A percentile compares a stretch with the other conserved stretches of the same genome.
Evolutionary conservation across 129 eudicot species (phyloP).

Genomic region (Gnaphalium uliginosum): DNA sequence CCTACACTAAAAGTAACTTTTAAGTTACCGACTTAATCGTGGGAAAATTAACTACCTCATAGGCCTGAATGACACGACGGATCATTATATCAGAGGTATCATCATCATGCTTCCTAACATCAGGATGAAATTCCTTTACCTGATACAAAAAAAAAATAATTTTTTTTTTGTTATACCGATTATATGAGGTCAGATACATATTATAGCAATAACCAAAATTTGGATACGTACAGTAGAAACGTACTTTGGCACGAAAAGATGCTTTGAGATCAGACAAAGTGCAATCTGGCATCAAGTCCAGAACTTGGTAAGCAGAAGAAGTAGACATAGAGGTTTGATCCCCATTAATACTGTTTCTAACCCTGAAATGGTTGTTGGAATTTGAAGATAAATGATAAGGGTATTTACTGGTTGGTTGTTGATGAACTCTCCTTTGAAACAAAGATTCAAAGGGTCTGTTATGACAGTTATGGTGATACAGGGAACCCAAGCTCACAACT

Average conservation of each 20-base stretch:
- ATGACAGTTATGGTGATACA: slow-evolving; percentile 28
- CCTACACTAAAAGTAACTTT: background rate
- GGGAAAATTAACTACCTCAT: slow-evolving; percentile 51
- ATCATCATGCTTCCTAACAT: slow-evolving; percentile 55
- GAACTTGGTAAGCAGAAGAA: slow-evolving; percentile 64
- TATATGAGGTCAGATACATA: background rate
- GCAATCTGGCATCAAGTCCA: slow-evolving; percentile 64
- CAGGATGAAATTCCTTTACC: slow-evolving; percentile 98
- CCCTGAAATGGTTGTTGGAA: slow-evolving; percentile 10
- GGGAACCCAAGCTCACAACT: background rate
- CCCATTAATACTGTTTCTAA: slow-evolving; percentile 27
- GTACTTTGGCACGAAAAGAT: slow-evolving; percentile 89
- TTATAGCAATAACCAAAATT: too few relatives aligned
- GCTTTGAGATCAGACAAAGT: slow-evolving; percentile 67
- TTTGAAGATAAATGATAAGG: slow-evolving; percentile 26
- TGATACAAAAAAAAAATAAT: slow-evolving; percentile 23
- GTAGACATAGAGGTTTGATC: slow-evolving; percentile 49
- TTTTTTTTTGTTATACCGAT: background rate
- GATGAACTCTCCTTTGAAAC: slow-evolving; percentile 5
- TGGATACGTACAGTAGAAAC: background rate
- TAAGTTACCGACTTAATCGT: background rate
- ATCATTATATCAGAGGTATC: slow-evolving; percentile 70
- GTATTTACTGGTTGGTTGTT: slow-evolving; percentile 6
- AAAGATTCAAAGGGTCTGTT: slow-evolving; percentile 20
- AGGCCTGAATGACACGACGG: slow-evolving; percentile 82